Evolutionary conservation across 192 early-diverging fungal species (phyloP), one percentile per base, ranked within the genome.

Genomic region (Mortierella claussenii): DNA sequence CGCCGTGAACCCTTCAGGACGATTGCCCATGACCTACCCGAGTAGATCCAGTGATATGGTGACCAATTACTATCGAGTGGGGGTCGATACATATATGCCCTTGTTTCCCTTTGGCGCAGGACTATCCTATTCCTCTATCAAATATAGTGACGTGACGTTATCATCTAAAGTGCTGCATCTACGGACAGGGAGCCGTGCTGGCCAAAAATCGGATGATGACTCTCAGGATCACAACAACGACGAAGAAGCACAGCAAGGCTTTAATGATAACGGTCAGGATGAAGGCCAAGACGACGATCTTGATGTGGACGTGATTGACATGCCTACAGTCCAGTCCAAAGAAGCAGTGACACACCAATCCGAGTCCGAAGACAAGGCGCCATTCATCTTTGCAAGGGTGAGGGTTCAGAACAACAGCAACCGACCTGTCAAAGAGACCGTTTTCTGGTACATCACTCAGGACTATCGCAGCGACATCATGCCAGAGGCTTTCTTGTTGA

Each of bases 11-110:
- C 89, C 89, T 0, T 85, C 82, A 4, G 89, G 88, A 30, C 78
- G 85, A 0, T 68, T 83, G 46, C 87, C 89, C 4, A 81, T 86
- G 56, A 86, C 88, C 9, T 90, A 87, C 65, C 89, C 88, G 1
- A 71, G 69, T 13, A 58, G 82, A 70, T 69, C 81, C 28, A 50
- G 59, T 15, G 82, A 86, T 57, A 59, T 80, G 62, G 55, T 40
- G 9, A 46, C 79, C 7, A 80, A 68, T 45, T 80, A 80, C 37
- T 80, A 78, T 33, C 62, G 74, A 15, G 59, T 66, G 3, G 65
- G 74, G 1, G 54, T 70, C 24, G 79, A 82, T 36, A 28, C 60
- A 4, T 88, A 88, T 55, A 64, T 80, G 12, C 88, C 85, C 3
- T 63, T 81, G n/a, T 90, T 79, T 43, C 58, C 87, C 4, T 90